A percentile compares a stretch with the other conserved stretches of the same genome.
phyloP scores from a whole-genome alignment of 2,329 filamentous ascomycete genomes.

The Apiospora malaysiana region DNA sequence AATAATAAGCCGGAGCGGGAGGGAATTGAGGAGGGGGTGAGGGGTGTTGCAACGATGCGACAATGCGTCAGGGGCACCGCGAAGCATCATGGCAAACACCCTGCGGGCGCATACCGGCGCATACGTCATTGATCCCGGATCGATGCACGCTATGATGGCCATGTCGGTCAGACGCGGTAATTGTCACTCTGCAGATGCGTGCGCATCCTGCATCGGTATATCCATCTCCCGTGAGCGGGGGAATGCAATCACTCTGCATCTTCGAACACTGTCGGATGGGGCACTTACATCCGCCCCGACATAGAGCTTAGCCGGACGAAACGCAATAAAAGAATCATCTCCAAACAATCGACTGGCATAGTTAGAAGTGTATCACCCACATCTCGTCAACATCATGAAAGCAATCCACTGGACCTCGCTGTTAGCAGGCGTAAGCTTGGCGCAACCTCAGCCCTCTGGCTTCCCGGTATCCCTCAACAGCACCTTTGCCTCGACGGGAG shows the following conservation, averaged over 20 bases:
- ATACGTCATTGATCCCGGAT: background rate
- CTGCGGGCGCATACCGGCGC: background rate
- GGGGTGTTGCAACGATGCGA: too few species aligned
- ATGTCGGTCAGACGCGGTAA: background rate
- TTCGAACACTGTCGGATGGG: background rate
- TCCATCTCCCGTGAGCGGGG: background rate
- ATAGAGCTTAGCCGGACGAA: too few species aligned
- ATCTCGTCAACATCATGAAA: background rate
- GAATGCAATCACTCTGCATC: background rate
- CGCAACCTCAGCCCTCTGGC: background rate
- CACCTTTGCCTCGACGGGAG: constrained; percentile 17
- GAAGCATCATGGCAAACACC: background rate
- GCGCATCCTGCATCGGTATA: background rate
- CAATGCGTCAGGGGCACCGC: too few species aligned
- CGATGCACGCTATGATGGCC: constrained; percentile 2
- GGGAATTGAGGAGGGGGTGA: too few species aligned
- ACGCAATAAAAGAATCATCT: background rate
- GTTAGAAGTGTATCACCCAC: background rate
- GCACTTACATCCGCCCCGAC: too few species aligned
- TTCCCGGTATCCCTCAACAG: constrained; percentile 21
- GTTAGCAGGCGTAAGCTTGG: background rate
- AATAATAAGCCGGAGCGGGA: too few species aligned
- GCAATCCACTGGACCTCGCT: background rate
- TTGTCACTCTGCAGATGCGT: background rate
- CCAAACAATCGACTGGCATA: background rate